Evolutionary conservation across 2,329 filamentous ascomycete genomes (phyloP).

Genomic region (Anthostomella pinea): DNA sequence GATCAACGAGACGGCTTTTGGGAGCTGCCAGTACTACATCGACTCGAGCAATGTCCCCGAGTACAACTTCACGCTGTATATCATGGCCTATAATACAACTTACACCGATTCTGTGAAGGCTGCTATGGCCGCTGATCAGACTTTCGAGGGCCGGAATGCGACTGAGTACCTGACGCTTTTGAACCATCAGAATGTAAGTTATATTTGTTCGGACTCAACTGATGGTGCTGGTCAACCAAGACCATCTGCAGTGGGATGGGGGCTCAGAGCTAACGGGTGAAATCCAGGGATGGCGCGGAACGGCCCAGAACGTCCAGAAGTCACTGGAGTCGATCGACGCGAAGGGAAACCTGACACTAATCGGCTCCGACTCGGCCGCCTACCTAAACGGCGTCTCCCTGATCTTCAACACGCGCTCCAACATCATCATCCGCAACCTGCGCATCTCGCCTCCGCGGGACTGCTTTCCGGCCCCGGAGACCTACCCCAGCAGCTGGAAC

Average conservation of each 20-base stretch:
- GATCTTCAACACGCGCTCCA: constrained; percentile 16
- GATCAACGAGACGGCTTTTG: constrained; percentile 15
- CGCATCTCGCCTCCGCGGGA: constrained; percentile 15
- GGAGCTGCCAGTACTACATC: constrained; percentile 19
- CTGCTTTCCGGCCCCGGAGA: constrained; percentile 20
- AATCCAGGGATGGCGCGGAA: constrained; percentile 18
- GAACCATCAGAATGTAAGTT: constrained; percentile 18
- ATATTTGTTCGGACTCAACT: neutral
- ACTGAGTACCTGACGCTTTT: constrained; percentile 18
- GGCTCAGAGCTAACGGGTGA: constrained; percentile 3
- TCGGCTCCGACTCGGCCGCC: constrained; percentile 15
- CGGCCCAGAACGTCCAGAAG: constrained; percentile 20
- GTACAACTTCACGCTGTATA: constrained; percentile 20
- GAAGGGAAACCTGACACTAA: constrained; percentile 18
- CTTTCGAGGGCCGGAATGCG: constrained; percentile 19
- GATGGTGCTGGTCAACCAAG: no score
- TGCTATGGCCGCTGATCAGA: constrained; percentile 6
- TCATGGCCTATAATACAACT: constrained; percentile 17
- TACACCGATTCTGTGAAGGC: constrained; percentile 17
- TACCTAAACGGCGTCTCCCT: constrained; percentile 17
- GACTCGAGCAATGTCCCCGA: constrained; percentile 13
- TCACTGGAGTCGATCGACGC: constrained; percentile 18
- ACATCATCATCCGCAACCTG: constrained; percentile 20
- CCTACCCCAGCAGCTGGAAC: constrained; percentile 18
- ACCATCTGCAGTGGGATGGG: no score